Evolutionary conservation across 257 asterid genomes (phyloP), one percentile per base, ranked within the genome.

Genomic region (Gynochthodes officinalis): DNA sequence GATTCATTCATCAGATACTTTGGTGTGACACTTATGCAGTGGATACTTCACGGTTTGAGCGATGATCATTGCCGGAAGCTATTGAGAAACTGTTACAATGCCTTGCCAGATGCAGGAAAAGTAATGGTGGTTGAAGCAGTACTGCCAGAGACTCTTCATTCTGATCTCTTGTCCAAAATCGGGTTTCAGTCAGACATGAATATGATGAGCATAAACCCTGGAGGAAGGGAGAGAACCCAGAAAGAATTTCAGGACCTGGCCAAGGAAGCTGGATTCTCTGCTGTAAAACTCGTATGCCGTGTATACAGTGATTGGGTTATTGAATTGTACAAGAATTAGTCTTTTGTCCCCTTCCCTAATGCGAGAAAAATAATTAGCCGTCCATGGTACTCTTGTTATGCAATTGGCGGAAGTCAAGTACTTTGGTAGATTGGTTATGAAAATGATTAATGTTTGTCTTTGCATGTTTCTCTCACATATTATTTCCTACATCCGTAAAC

Each of bases 21-120:
- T n/a, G n/a, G n/a, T 27, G 23, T 9, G 19, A 4, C 19, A 32
- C 2, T 2, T 32, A 32, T 49, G 49, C 53, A 72, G 81, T 77
- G 54, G 65, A 32, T 80, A 25, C 84, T 80, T 69, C 79, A 77
- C 48, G 75, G 77, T 66, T 80, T 79, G 84, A 72, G 68, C 42
- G 77, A 77, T 44, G 82, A 77, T 5, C 43, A 52, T 52, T 70
- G 82, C 18, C 35, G 73, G 58, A 80, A 73, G 49, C 33, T 77
- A 32, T 43, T 80, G 69, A 64, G 70, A 58, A 80, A 80, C 48
- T 76, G 77, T 71, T 69, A 61, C 55, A 49, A 39, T 12, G 74
- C 77, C n/a, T 37, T 77, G 32, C 69, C 77, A 39, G 55, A 80
- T 48, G 16, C 72, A 33, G 76, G 84, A 7, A 80, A 77, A 46